Base-by-base conservation (phyloP, 177 flowering plant species). In the Tripterygium wilfordii region DNA sequence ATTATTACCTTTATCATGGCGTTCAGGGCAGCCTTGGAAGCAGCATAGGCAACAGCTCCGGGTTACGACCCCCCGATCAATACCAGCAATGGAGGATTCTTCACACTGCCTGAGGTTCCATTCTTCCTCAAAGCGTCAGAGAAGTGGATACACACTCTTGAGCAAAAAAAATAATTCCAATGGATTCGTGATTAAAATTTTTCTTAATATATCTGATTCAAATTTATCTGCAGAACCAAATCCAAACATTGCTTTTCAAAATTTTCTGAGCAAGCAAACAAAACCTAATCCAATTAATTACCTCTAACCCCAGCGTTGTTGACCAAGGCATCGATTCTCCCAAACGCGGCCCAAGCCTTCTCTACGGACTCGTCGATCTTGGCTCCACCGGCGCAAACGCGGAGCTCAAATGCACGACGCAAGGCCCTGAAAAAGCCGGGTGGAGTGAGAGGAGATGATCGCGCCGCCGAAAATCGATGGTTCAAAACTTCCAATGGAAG, bases 271-370 rank as follows among this genome's bases (percentile, higher is more conserved):
- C n/a, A n/a, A n/a, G n/a, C n/a, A n/a, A n/a, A n/a, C n/a, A n/a
- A n/a, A n/a, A n/a, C n/a, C n/a, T 22, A 35, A 36, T 8, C 13
- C 36, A 9, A 24, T n/a, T n/a, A 10, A 0, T 22, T 45, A 77
- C 84, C 84, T 61, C 79, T 60, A 26, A 71, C 19, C 5, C 82
- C 82, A 2, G 85, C 85, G 31, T 76, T 76, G 38, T 79, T 79
- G 17, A 79, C 32, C 58, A 79, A 53, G 3, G 61, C 74, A 47
- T 79, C 76, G 41, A 79, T 63, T 0, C 49, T 51, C 6, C 85
- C 85, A 49, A 79, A 77, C 5, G 63, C 68, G 1, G 61, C 71
- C 82, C 82, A 79, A 33, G 76, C 85, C 36, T 28, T 56, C 29
- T 45, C 27, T 0, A 74, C 74, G 9, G 68, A 52, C 15, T 44